phyloP scores from a whole-genome alignment of 2,329 filamentous ascomycete species.

The Xylariaceae sp. region DNA sequence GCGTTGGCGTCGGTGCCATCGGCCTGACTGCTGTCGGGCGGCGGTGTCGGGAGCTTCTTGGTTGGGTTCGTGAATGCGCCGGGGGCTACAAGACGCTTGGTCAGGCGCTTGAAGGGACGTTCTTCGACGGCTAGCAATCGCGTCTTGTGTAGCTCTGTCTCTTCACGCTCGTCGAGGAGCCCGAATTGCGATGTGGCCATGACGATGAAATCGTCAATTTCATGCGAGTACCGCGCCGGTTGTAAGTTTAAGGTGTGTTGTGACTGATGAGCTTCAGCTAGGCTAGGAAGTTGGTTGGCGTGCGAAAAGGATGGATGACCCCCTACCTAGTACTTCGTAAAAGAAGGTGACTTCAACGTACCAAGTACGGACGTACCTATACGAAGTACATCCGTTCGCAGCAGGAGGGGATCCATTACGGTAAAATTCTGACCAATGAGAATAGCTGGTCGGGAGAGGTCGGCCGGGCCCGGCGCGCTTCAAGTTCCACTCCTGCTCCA shows the following conservation, averaged over 20 bases:
- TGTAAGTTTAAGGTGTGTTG: neutral
- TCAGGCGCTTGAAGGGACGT: conserved; percentile 84
- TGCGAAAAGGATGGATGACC: too few species aligned
- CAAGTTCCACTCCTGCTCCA: too few species aligned
- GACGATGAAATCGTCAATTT: neutral
- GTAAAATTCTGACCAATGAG: too few species aligned
- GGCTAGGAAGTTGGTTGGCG: too few species aligned
- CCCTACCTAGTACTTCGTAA: too few species aligned
- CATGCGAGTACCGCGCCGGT: neutral
- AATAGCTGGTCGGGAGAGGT: too few species aligned
- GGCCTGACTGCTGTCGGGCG: conserved; percentile 50
- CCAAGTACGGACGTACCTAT: too few species aligned
- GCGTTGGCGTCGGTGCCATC: conserved; percentile 27
- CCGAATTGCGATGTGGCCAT: conserved; percentile 33
- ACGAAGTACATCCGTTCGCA: too few species aligned
- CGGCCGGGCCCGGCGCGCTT: too few species aligned
- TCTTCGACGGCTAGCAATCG: conserved; percentile 88
- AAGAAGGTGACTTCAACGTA: too few species aligned
- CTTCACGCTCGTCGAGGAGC: conserved; percentile 68
- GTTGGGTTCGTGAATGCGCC: conserved; percentile 56
- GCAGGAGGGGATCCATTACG: too few species aligned
- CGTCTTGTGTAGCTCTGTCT: conserved; percentile 80
- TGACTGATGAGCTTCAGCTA: neutral
- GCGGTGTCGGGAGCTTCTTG: conserved; percentile 60
- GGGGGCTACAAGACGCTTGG: conserved; percentile 70